Evolutionary conservation across 371 early-diverging fungal species (phyloP).

Genomic region (Batrachochytrium dendrobatidis): DNA sequence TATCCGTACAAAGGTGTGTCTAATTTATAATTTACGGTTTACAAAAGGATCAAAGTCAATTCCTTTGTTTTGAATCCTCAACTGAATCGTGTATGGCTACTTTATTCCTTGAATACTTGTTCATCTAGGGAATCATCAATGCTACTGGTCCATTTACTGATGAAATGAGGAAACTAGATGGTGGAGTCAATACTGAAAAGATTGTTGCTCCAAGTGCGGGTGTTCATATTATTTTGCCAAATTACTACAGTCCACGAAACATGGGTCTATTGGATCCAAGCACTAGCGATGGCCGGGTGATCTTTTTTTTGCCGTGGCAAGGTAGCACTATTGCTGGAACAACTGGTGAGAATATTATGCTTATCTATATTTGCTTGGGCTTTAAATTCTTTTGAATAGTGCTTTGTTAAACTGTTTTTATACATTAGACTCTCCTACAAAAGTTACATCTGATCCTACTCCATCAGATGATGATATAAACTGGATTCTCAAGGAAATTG

Average conservation of each 20-base stretch:
- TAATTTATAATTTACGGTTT: background rate
- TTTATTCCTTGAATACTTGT: background rate
- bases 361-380: background rate
- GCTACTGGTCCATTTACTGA: slow-evolving; percentile 82
- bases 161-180: slow-evolving; percentile 83
- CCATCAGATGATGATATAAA: slow-evolving; percentile 91
- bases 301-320: slow-evolving; percentile 99
- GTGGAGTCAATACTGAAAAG: slow-evolving; percentile 51
- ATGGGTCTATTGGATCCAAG: slow-evolving; percentile 97
- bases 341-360: slow-evolving; percentile 43
- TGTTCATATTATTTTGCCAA: slow-evolving; percentile 93
- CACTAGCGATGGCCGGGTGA: slow-evolving; percentile 97
- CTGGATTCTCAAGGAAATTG: slow-evolving; percentile 94
- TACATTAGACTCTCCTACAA: slow-evolving; percentile 84
- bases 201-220: slow-evolving; percentile 96
- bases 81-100: background rate
- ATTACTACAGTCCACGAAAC: slow-evolving; percentile 83
- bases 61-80: no score
- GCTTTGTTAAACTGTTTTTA: background rate
- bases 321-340: slow-evolving; percentile 97
- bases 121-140: slow-evolving; percentile 78
- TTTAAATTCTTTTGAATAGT: background rate
- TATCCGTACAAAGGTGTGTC: slow-evolving; percentile 68
- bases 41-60: background rate
- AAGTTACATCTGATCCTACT: slow-evolving; percentile 70